Conservation (phyloP, 176 grass and related monocot species). For the Poa annua region DNA sequence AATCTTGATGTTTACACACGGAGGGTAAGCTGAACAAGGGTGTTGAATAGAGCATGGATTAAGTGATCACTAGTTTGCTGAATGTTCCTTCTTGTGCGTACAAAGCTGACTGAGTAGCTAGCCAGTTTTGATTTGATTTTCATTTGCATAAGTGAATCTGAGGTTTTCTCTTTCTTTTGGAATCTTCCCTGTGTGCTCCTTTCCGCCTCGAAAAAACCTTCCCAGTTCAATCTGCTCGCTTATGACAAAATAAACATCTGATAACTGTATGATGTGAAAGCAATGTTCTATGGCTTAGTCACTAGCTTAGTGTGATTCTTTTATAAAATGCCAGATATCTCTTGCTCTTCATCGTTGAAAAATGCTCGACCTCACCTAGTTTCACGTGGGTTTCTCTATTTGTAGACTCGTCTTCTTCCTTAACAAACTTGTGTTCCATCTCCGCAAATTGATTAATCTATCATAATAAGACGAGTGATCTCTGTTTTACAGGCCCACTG, state of each 20-base stretch:
- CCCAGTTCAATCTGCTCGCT: constrained; percentile 1
- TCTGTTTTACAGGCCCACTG: background rate
- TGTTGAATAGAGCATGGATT: background rate
- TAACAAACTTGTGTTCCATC: background rate
- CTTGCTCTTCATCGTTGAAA: background rate
- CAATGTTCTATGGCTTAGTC: background rate
- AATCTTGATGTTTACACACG: background rate
- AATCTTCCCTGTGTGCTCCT: background rate
- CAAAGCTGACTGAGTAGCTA: background rate
- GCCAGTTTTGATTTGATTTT: constrained; percentile 5
- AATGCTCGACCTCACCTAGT: too few relatives aligned
- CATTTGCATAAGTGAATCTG: background rate
- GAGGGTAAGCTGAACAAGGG: background rate
- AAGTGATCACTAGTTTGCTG: background rate
- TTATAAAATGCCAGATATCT: background rate
- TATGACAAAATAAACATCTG: background rate
- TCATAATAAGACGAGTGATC: background rate
- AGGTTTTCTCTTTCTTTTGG: background rate
- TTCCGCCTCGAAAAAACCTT: constrained; percentile 5
- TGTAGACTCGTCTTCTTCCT: background rate
- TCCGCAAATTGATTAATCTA: background rate
- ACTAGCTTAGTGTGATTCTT: background rate
- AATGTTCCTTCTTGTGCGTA: background rate
- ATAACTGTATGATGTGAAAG: constrained; percentile 1
- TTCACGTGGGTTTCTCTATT: background rate